phyloP scores from a whole-genome alignment of 257 asterid genomes.

The Primulina eburnea region DNA sequence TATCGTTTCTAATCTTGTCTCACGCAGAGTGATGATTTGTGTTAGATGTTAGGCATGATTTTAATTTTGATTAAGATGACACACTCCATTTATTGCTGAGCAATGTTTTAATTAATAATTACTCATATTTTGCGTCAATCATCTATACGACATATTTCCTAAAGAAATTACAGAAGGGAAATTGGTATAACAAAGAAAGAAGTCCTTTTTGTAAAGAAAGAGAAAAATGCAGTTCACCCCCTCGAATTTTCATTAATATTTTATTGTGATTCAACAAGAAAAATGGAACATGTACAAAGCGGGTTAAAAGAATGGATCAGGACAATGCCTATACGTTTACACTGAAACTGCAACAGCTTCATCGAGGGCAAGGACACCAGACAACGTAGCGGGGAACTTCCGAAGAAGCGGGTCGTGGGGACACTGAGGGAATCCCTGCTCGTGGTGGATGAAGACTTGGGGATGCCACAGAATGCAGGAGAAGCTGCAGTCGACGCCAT shows the following conservation, averaged over 20 bases:
- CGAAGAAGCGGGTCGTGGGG: conserved; percentile 55
- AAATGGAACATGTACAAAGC: conserved; percentile 32
- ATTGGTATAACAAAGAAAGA: not conserved
- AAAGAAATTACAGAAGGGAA: too few relatives aligned
- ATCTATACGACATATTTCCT: too few relatives aligned
- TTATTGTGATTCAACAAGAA: conserved; percentile 21
- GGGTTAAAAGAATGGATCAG: conserved; percentile 30
- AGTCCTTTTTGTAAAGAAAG: not conserved
- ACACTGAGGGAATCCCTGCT: conserved; percentile 30
- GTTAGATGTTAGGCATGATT: too few relatives aligned
- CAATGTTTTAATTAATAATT: too few relatives aligned
- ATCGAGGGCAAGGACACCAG: conserved; percentile 79
- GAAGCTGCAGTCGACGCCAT: conserved; percentile 75
- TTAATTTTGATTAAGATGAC: too few relatives aligned
- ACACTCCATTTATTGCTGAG: too few relatives aligned
- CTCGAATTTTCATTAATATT: conserved; percentile 15
- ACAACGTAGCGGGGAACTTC: conserved; percentile 45
- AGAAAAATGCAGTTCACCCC: not conserved
- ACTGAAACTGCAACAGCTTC: conserved; percentile 77
- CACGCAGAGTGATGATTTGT: too few relatives aligned
- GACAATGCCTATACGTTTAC: conserved; percentile 28
- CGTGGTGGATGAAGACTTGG: conserved; percentile 41
- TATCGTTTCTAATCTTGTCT: too few relatives aligned
- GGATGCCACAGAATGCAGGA: conserved; percentile 47
- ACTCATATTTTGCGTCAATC: too few relatives aligned